Percentiles rank a stretch among this genome's conserved stretches.
Conservation (phyloP, 768 basidiomycete species). For the Pisolithus orientalis region DNA sequence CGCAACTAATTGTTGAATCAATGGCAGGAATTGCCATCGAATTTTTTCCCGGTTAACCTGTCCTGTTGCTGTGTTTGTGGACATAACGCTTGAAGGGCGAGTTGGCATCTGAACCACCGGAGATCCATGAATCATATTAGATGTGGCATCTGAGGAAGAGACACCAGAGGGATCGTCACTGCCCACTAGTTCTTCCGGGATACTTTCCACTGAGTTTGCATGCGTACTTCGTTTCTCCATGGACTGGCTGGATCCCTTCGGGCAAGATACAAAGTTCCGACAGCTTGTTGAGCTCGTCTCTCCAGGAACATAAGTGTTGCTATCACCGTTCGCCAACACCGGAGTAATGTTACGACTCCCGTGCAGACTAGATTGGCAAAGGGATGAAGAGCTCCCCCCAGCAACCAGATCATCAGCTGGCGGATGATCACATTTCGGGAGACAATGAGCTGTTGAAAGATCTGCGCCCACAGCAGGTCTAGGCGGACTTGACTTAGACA, state of each 20-base stretch:
- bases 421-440: constrained; percentile 1
- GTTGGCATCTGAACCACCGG: not conserved
- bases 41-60: constrained; percentile 6
- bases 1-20: constrained; percentile 17
- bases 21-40: constrained; percentile 26
- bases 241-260: not conserved
- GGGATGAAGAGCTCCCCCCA: not conserved
- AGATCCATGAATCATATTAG: not conserved
- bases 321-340: not conserved
- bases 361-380: not conserved
- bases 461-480: not conserved
- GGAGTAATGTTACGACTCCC: not conserved
- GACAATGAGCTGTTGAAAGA: constrained; percentile 3
- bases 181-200: not conserved
- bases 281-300: not conserved
- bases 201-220: not conserved
- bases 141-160: not conserved
- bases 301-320: not conserved
- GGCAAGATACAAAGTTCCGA: not conserved
- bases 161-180: too few relatives aligned
- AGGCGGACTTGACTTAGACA: not conserved
- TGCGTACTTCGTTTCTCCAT: not conserved
- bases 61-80: not conserved
- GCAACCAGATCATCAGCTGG: not conserved
- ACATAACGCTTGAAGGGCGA: not conserved